Evolutionary conservation across 805 yeast genomes (phyloP).

Genomic region (Ogataea allantospora): DNA sequence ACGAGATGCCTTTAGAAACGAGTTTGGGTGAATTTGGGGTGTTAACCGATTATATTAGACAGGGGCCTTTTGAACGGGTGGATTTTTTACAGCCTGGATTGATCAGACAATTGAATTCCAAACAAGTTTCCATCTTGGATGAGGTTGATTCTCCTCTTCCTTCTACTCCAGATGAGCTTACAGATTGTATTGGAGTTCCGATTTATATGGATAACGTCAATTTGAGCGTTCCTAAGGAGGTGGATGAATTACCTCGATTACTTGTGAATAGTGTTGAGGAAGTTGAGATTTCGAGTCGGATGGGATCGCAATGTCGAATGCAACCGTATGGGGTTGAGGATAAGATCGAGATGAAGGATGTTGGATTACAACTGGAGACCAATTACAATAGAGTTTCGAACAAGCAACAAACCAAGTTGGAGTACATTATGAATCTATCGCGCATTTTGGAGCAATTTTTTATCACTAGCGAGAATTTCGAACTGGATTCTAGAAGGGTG

Average conservation of each 20-base stretch:
- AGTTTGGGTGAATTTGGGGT: constrained; percentile 6
- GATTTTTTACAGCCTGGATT: constrained; percentile 2
- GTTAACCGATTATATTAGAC: constrained; percentile 1
- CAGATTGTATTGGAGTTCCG: constrained; percentile 19
- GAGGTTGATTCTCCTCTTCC: constrained; percentile 12
- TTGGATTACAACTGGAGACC: neutral
- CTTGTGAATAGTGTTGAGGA: constrained; percentile 1
- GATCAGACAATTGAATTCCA: neutral
- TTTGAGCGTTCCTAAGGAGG: constrained; percentile 11
- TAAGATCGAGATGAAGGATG: neutral
- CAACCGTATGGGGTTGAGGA: constrained; percentile 5
- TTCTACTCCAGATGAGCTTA: constrained; percentile 22
- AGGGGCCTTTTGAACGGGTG: constrained; percentile 1
- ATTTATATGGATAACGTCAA: constrained; percentile 10
- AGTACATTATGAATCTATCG: too few species aligned
- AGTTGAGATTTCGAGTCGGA: neutral
- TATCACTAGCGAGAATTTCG: constrained; percentile 1
- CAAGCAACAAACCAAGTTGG: neutral
- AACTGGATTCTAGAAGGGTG: constrained; percentile 7
- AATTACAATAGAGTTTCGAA: constrained; percentile 4
- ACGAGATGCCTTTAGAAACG: constrained; percentile 25
- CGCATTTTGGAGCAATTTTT: constrained; percentile 9
- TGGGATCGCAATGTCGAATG: constrained; percentile 2
- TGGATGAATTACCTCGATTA: constrained; percentile 6
- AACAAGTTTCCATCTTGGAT: neutral